These are phyloP conservation scores for Xerocomellus amylosporus DNA, from an alignment of 768 basidiomycete genomes.

Conservation along the genomic window DNA sequence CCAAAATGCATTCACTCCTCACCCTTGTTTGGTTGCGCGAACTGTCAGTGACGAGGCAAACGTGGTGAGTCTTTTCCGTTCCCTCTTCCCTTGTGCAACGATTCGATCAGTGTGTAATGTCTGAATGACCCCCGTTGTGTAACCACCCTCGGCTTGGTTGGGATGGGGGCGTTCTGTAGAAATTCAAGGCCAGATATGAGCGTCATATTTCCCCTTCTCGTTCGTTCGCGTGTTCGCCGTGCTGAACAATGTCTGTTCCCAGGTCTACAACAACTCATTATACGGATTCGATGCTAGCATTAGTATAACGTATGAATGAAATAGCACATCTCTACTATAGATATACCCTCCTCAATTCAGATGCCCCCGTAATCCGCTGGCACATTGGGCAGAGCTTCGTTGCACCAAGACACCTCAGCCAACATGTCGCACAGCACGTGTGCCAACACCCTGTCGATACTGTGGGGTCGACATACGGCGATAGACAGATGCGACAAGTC, in stretches of 20 bases:
- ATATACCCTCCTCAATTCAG: slow-evolving; percentile 75
- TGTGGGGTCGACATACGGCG: slow-evolving; percentile 74
- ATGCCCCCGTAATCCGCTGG: slow-evolving; percentile 76
- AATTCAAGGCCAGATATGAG: slow-evolving; percentile 90
- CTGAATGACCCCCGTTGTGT: slow-evolving; percentile 37
- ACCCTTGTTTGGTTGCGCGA: neutral
- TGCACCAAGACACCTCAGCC: slow-evolving; percentile 79
- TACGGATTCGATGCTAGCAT: neutral
- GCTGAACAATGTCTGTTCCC: slow-evolving; percentile 3
- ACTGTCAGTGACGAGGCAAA: neutral
- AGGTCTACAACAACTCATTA: slow-evolving; percentile 4
- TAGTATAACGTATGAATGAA: neutral
- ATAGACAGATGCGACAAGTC: slow-evolving; percentile 77
- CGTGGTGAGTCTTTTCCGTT: slow-evolving; percentile 29
- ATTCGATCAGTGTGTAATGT: slow-evolving; percentile 56
- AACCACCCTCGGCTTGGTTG: slow-evolving; percentile 55
- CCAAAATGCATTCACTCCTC: slow-evolving; percentile 13
- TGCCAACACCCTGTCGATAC: slow-evolving; percentile 87
- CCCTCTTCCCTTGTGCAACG: slow-evolving; percentile 24
- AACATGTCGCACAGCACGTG: slow-evolving; percentile 78
- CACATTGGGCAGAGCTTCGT: slow-evolving; percentile 85
- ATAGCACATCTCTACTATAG: slow-evolving; percentile 36
- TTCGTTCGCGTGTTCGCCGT: neutral
- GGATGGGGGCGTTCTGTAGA: slow-evolving; percentile 49
- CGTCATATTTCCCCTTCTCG: slow-evolving; percentile 7